Evolutionary conservation across 2,329 filamentous ascomycete genomes (phyloP), one percentile per base, ranked within the genome.

Genomic region (Aspergillus bombycis): DNA sequence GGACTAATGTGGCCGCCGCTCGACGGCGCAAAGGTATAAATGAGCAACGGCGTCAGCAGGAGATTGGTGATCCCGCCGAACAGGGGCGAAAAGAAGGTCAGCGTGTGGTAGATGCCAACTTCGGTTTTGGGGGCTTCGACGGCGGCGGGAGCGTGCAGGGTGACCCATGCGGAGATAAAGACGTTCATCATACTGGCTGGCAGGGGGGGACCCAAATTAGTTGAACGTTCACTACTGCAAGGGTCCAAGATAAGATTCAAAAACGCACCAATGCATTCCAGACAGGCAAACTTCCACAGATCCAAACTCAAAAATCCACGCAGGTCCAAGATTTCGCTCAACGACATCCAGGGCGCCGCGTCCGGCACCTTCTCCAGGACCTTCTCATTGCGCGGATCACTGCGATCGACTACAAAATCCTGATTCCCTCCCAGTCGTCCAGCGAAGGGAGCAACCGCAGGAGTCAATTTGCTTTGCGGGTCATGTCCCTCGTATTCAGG

Each of bases 1-100:
- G 84, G 84, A 66, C 84, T 86, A 61, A 86, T 72, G 67, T 86
- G 84, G 1, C 81, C 84, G 45, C 84, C 83, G 3, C 81, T 82
- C 0, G 81, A 80, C 0, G 83, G 80, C 5, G 78, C 81, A 16
- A 82, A 80, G 10, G 79, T 80, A 66, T 81, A 85, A 54, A 86
- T 84, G 68, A 85, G 82, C 1, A 84, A 68, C 0, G 82, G 72
- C 19, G 85, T 72, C 54, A 83, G 66, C 26, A 80, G 65, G 12
- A 75, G 70, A 63, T 78, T 84, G 61, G 75, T 75, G 43, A 83
- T 71, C 16, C 77, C 76, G 19, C 74, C 77, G 62, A 80, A 66
- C 48, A 75, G 60, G 48, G 76, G 68, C 57, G 74, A 70, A 64
- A 74, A 63, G 65, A 75, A 72, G 67, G 66, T 65, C 6, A 70